Conservation (phyloP, 305 asterid genomes). For the Rubia balearica region DNA sequence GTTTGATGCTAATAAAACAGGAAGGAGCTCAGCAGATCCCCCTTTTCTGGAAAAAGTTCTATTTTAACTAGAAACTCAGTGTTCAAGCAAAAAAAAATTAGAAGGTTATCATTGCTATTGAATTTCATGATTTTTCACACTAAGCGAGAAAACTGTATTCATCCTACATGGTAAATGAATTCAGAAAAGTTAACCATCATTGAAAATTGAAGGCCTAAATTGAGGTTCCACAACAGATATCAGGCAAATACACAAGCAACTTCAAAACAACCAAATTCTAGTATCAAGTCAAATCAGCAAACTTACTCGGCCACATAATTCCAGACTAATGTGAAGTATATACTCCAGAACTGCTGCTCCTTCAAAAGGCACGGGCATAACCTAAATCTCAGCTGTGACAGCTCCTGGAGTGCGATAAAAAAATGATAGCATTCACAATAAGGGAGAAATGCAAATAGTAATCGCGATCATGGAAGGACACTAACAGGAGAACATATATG, state of each 20-base stretch:
- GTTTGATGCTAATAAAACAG: too few species aligned
- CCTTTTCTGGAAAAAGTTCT: too few species aligned
- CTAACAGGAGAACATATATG: background rate
- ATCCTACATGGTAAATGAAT: background rate
- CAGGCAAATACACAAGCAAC: conserved; percentile 7
- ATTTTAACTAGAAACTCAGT: background rate
- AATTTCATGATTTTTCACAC: background rate
- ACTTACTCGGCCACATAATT: conserved; percentile 74
- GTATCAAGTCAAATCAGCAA: conserved; percentile 13
- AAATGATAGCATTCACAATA: conserved; percentile 20
- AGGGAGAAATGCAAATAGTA: conserved; percentile 10
- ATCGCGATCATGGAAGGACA: background rate
- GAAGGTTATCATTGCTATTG: background rate
- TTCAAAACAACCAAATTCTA: conserved; percentile 10
- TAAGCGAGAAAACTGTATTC: background rate
- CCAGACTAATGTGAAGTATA: conserved; percentile 69
- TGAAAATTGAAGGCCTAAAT: background rate
- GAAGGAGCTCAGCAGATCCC: too few species aligned
- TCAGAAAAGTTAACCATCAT: background rate
- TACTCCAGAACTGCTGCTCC: conserved; percentile 82
- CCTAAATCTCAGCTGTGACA: conserved; percentile 65
- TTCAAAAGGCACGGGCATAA: conserved; percentile 81
- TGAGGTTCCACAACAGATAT: background rate
- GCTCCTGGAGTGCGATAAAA: conserved; percentile 49
- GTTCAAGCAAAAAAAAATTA: background rate